These are phyloP conservation scores for Triticum dicoccoides DNA, from an alignment of 176 grass and related monocot genomes.

Conservation along the genomic window DNA sequence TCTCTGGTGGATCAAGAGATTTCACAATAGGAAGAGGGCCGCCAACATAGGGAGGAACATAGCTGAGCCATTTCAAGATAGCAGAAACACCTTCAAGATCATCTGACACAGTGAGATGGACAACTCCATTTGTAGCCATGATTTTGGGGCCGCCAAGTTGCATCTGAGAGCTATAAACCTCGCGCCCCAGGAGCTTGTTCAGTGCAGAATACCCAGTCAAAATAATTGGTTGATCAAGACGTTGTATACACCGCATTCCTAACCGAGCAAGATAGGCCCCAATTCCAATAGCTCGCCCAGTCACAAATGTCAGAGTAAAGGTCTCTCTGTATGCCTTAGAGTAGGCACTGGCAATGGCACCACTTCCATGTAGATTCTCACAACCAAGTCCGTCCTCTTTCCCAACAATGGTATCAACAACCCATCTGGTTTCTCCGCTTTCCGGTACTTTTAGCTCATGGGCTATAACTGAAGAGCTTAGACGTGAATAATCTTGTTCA, in stretches of 20 bases:
- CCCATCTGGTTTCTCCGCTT: constrained; percentile 88
- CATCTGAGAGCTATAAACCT: constrained; percentile 99
- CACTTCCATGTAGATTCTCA: constrained; percentile 94
- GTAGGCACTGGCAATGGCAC: constrained; percentile 92
- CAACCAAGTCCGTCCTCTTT: constrained; percentile 92
- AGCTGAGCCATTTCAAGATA: constrained; percentile 97
- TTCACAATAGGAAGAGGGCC: constrained; percentile 89
- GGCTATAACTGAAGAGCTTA: constrained; percentile 85
- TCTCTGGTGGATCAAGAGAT: constrained; percentile 84
- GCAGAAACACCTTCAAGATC: constrained; percentile 97
- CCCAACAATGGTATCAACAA: constrained; percentile 90
- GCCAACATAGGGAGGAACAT: constrained; percentile 86
- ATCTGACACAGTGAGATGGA: constrained; percentile 92
- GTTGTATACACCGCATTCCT: constrained; percentile 97
- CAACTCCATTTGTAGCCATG: constrained; percentile 98
- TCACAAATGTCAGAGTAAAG: constrained; percentile 97
- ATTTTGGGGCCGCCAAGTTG: constrained; percentile 99
- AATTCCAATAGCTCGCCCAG: constrained; percentile 90
- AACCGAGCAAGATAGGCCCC: constrained; percentile 97
- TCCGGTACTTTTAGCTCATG: constrained; percentile 78
- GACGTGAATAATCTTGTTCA: constrained; percentile 62
- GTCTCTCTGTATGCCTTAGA: constrained; percentile 94
- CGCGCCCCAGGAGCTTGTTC: constrained; percentile 95
- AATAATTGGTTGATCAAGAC: constrained; percentile 97
- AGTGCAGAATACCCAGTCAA: constrained; percentile 87